Base-by-base conservation (phyloP, 2,329 filamentous ascomycete genomes). In the Neoarthrinium moseri region DNA sequence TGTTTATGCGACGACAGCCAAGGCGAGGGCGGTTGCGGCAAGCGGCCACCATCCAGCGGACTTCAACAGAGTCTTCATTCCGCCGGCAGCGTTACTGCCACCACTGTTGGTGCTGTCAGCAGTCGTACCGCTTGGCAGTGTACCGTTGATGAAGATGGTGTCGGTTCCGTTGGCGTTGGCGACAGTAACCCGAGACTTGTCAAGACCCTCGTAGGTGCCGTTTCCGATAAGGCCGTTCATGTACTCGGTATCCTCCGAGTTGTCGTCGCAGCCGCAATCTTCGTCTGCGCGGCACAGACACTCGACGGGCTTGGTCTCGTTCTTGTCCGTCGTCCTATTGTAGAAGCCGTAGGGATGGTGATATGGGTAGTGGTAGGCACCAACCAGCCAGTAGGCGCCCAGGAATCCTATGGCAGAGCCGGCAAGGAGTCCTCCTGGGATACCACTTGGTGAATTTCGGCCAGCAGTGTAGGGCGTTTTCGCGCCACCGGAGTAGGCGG, bases 101-200 rank as follows among this genome's bases (percentile, higher is more conserved):
- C 66, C 62, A 1, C 72, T 71, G 12, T 62, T 67, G 21, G 71
- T 75, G 11, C 71, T 72, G 5, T 70, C 49, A 1, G 75, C 72
- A 0, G 80, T 84, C 1, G 84, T 87, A 39, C 80, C 81, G 54
- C 87, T 86, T 23, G 83, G 79, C 4, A 92, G 69, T 0, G 85
- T 87, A n/a, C 89, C 89, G 61, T 91, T 90, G 61, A 92, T 69
- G 23, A 88, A 71, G 29, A 94, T 76, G 1, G 80, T 84, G 4
- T 67, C 67, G 2, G 76, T 85, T 40, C 81, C 81, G 46, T 88
- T 84, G 50, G 86, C 75, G 43, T 74, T 67, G 3, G 76, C 79
- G 1, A 91, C 77, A 11, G 72, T 76, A 46, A 89, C 75, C 2
- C 89, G 54, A 1, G 72, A 74, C 56, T 80, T 74, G 68, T 90